phyloP scores from a whole-genome alignment of 495 filamentous ascomycete genomes.

The Lophiotrema nucula region DNA sequence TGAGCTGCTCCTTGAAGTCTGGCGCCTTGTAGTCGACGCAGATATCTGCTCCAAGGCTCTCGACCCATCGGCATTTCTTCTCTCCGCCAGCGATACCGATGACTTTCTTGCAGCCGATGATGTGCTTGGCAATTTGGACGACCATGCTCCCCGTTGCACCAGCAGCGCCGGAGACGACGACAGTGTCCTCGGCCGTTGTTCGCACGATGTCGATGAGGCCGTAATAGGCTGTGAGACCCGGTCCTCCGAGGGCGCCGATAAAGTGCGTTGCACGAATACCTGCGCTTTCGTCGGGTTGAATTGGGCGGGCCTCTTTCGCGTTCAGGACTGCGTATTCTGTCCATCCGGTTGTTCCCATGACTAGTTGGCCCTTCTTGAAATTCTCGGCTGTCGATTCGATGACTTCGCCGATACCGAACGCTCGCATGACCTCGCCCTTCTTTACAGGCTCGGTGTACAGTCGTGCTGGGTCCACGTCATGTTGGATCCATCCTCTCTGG shows the following conservation, averaged over 20 bases:
- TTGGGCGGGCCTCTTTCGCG: constrained; percentile 37
- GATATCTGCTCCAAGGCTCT: constrained; percentile 62
- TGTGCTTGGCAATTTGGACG: constrained; percentile 55
- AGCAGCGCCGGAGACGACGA: constrained; percentile 53
- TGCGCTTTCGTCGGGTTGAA: constrained; percentile 34
- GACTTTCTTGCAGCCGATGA: constrained; percentile 54
- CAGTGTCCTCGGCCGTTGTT: constrained; percentile 41
- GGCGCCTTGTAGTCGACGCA: constrained; percentile 67
- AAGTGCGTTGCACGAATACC: constrained; percentile 48
- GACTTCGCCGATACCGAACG: constrained; percentile 56
- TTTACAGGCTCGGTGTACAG: constrained; percentile 68
- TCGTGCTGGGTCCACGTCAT: constrained; percentile 49
- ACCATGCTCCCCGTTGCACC: constrained; percentile 50
- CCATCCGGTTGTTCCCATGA: constrained; percentile 48
- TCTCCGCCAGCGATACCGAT: constrained; percentile 66
- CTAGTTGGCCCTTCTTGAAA: constrained; percentile 44
- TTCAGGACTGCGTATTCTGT: constrained; percentile 51
- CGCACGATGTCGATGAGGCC: constrained; percentile 48
- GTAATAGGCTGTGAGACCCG: constrained; percentile 55
- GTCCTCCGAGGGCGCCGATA: constrained; percentile 51
- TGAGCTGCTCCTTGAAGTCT: constrained; percentile 57
- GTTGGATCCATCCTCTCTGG: constrained; percentile 73
- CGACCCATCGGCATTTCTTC: constrained; percentile 63
- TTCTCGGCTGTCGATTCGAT: constrained; percentile 45
- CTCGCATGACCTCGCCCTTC: constrained; percentile 67